Evolutionary conservation across 1,284 basidiomycete genomes (phyloP).

Genomic region (Phellopilus nigrolimitatus): DNA sequence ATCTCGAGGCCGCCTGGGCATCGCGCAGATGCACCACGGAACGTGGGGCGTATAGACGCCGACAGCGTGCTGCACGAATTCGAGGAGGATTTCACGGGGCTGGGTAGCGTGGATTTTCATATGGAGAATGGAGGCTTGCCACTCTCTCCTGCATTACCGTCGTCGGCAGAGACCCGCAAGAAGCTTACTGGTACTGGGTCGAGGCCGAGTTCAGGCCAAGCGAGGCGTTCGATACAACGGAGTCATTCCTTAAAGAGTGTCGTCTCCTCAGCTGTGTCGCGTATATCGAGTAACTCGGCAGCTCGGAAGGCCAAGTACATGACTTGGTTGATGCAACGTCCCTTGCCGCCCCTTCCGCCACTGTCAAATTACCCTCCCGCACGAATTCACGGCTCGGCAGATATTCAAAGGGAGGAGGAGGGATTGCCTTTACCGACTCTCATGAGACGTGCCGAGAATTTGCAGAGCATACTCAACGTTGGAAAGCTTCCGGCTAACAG

Average conservation of each 20-base stretch:
- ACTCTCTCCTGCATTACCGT: slow-evolving; percentile 28
- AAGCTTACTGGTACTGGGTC: background rate
- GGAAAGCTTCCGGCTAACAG: slow-evolving; percentile 48
- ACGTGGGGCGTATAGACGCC: slow-evolving; percentile 1
- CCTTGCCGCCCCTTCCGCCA: slow-evolving; percentile 48
- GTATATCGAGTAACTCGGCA: slow-evolving; percentile 31
- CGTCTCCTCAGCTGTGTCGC: slow-evolving; percentile 47
- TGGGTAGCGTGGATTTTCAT: slow-evolving; percentile 1
- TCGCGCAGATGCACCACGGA: slow-evolving; percentile 17
- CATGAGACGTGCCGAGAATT: slow-evolving; percentile 44
- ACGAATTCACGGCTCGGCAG: slow-evolving; percentile 34
- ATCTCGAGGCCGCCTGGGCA: slow-evolving; percentile 16
- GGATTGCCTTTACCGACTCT: slow-evolving; percentile 45
- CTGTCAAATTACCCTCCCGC: slow-evolving; percentile 35
- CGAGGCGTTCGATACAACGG: slow-evolving; percentile 39
- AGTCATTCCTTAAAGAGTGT: slow-evolving; percentile 35
- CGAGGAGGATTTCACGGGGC: slow-evolving; percentile 12
- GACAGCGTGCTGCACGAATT: slow-evolving; percentile 8
- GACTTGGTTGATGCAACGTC: slow-evolving; percentile 42
- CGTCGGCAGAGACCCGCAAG: slow-evolving; percentile 24
- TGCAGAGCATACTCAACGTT: slow-evolving; percentile 46
- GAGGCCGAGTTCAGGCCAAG: background rate
- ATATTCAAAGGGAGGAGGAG: slow-evolving; percentile 41
- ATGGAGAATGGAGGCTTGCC: background rate
- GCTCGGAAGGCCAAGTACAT: slow-evolving; percentile 14